Evolutionary conservation across 495 filamentous ascomycete species (phyloP), one percentile per base, ranked within the genome.

Genomic region (Lasiosphaeriaceae sp.): DNA sequence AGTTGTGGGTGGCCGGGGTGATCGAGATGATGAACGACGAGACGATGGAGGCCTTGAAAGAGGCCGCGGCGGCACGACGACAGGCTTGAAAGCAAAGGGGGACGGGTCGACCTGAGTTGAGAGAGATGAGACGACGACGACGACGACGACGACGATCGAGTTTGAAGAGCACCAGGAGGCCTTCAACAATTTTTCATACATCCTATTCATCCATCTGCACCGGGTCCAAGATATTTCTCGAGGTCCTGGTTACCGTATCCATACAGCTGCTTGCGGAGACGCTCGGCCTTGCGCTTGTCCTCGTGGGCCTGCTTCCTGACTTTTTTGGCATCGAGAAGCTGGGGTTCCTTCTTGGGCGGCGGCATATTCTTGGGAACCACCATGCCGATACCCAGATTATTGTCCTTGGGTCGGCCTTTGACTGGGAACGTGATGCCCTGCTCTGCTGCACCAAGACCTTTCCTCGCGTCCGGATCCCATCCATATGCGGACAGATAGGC

Each of bases 391-490:
- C 91, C 92, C 19, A 86, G 73, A 12, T 81, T 90, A 68, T 92
- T 85, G 56, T 83, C 80, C 71, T 96, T 96, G 37, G 79, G 71
- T 54, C 80, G 84, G 7, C 80, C 73, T 62, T 92, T 93, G 57
- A 97, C 70, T 0, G 92, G 93, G 59, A 81, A 84, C 48, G 83
- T 75, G 26, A 89, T 87, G 2, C 92, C 93, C 65, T 92, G 83
- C 1, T 88, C 86, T 1, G 67, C 58, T 19, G 78, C 78, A 0
- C 92, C 92, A 0, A 97, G 78, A 0, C 92, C 92, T 6, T 73
- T 63, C 21, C 90, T 73, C 35, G 83, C 79, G 71, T 97, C 92
- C 0, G 89, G 91, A 67, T 96, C 89, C 89, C 90, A 97, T 37
- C 93, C 92, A 59, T 90, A 85, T 1, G 84, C 77, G 29, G 86